Evolutionary conservation across 192 early-diverging fungal genomes (phyloP).

Genomic region (Fimicolochytrium jonesii): DNA sequence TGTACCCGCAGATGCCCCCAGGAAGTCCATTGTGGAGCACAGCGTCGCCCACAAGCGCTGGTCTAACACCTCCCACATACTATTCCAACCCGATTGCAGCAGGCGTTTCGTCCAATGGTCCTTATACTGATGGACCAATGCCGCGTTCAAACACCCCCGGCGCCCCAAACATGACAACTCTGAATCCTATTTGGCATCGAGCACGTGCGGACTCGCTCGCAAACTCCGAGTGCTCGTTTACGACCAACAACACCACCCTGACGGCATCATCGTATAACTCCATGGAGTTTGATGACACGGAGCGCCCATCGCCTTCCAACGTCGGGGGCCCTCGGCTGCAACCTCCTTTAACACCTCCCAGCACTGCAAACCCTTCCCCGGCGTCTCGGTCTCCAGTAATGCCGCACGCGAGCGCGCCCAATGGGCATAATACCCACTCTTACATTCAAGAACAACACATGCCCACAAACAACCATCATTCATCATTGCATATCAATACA

Average conservation of each 20-base stretch:
- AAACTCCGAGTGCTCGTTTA: constrained; percentile 13
- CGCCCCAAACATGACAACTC: not conserved
- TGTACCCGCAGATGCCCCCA: constrained; percentile 19
- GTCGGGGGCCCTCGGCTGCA: not conserved
- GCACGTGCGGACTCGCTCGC: constrained; percentile 18
- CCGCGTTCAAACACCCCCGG: not conserved
- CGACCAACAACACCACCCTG: constrained; percentile 1
- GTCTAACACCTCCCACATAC: not conserved
- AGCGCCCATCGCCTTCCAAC: not conserved
- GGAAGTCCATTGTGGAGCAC: not conserved
- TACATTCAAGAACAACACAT: not conserved
- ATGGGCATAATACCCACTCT: not conserved
- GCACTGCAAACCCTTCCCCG: not conserved
- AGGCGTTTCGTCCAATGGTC: no score
- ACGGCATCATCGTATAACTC: constrained; percentile 26
- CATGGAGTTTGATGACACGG: constrained; percentile 15
- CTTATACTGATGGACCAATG: no score
- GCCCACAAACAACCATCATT: not conserved
- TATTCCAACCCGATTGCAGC: no score
- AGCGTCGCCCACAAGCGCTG: not conserved
- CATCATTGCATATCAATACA: no score
- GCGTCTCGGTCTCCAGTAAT: not conserved
- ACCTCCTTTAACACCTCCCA: not conserved
- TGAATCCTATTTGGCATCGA: constrained; percentile 5
- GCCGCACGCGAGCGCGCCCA: not conserved